A percentile compares a stretch with the other conserved stretches of the same genome.
Evolutionary conservation across 116 monocot genomes (phyloP).

Genomic region (Iris pallida): DNA sequence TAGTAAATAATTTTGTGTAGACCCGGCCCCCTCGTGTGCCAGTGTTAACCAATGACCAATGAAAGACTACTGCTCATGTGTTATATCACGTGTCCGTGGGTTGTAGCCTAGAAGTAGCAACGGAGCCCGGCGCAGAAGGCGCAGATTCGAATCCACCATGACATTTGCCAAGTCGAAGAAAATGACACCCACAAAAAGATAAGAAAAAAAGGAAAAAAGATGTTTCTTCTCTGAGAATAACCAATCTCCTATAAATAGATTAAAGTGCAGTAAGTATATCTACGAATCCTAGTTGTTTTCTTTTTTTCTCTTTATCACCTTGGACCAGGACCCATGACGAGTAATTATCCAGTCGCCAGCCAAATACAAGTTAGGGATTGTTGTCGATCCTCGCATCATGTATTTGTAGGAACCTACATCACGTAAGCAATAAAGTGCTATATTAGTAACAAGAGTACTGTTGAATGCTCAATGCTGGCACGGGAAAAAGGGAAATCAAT

Average conservation of each 20-base stretch:
- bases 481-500: too few relatives aligned
- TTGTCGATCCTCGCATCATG: conserved; percentile 66
- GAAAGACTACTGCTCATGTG: too few relatives aligned
- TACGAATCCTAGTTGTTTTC: neutral
- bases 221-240: neutral
- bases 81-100: too few relatives aligned
- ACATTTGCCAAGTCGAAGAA: too few relatives aligned
- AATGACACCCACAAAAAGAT: too few relatives aligned
- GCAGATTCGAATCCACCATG: too few relatives aligned
- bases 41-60: too few relatives aligned
- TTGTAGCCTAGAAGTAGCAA: too few relatives aligned
- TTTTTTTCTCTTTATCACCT: conserved; percentile 28
- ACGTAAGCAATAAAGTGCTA: neutral
- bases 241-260: neutral
- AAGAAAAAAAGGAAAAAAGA: neutral
- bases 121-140: too few relatives aligned
- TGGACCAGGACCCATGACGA: conserved; percentile 70
- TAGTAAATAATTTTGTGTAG: too few relatives aligned
- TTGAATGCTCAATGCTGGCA: neutral
- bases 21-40: neutral
- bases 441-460: neutral
- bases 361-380: conserved; percentile 60
- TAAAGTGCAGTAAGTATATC: neutral
- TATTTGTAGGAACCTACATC: conserved; percentile 65
- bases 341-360: conserved; percentile 76